Evolutionary conservation across 192 early-diverging fungal species (phyloP).

Genomic region (Mortierella antarctica): DNA sequence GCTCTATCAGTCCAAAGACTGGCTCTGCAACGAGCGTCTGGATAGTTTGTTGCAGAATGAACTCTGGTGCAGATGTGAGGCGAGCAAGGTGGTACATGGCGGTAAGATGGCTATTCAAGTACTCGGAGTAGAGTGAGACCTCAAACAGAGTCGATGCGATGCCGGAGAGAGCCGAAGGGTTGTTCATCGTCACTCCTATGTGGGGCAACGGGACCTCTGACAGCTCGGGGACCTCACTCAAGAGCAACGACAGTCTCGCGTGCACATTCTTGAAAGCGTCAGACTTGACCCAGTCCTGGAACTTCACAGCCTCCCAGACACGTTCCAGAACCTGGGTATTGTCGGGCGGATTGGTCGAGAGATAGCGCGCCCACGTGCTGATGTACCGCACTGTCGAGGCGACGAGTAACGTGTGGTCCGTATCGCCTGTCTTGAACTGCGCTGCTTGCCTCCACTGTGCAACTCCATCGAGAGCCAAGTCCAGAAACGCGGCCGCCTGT

Average conservation of each 20-base stretch:
- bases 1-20: constrained; percentile 41
- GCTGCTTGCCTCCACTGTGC: constrained; percentile 22
- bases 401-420: constrained; percentile 17
- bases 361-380: constrained; percentile 53
- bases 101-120: constrained; percentile 37
- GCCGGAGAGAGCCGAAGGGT: constrained; percentile 13
- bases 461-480: constrained; percentile 42
- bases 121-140: constrained; percentile 36
- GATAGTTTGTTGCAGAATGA: constrained; percentile 21
- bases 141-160: constrained; percentile 25
- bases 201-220: constrained; percentile 22
- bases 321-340: constrained; percentile 37
- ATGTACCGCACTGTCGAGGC: constrained; percentile 40
- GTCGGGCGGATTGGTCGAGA: constrained; percentile 45
- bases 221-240: constrained; percentile 12
- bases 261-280: constrained; percentile 15
- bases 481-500: constrained; percentile 55
- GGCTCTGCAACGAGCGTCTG: constrained; percentile 22
- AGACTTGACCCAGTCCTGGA: constrained; percentile 22
- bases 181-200: constrained; percentile 40
- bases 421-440: constrained; percentile 1
- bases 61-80: constrained; percentile 11
- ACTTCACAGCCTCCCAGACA: constrained; percentile 28
- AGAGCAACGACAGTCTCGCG: background rate
- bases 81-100: constrained; percentile 46